Evolutionary conservation across 805 yeast species (phyloP).

Genomic region (Hanseniaspora guilliermondii): DNA sequence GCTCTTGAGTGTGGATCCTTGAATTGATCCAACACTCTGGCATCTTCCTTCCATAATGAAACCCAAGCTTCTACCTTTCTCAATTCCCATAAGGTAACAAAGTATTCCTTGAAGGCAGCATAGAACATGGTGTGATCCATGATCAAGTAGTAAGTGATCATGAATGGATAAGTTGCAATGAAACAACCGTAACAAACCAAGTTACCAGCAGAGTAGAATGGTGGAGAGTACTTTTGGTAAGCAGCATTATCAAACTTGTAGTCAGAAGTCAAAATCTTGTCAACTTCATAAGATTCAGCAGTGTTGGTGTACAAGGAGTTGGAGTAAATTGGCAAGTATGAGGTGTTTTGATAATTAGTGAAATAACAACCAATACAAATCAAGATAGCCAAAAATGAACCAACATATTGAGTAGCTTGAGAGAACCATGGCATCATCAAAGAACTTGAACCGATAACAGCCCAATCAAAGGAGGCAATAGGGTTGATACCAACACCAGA

Average conservation of each 20-base stretch:
- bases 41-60: constrained; percentile 27
- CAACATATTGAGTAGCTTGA: constrained; percentile 24
- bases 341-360: constrained; percentile 46
- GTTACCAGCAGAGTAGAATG: constrained; percentile 53
- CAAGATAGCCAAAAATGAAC: constrained; percentile 26
- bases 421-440: constrained; percentile 39
- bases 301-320: constrained; percentile 39
- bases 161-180: constrained; percentile 45
- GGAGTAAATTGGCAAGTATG: constrained; percentile 47
- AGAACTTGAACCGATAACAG: constrained; percentile 25
- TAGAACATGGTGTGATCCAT: constrained; percentile 34
- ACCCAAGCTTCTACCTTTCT: constrained; percentile 17
- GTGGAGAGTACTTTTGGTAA: constrained; percentile 48
- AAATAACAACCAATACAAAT: constrained; percentile 31
- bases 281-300: constrained; percentile 36
- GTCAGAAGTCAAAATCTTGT: constrained; percentile 35
- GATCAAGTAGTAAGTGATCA: constrained; percentile 36
- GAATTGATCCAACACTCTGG: constrained; percentile 20
- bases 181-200: constrained; percentile 46
- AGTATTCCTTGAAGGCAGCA: constrained; percentile 29
- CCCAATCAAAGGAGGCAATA: constrained; percentile 43
- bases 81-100: constrained; percentile 13
- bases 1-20: constrained; percentile 46
- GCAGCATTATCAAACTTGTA: constrained; percentile 33
- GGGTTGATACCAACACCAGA: constrained; percentile 44